A percentile compares a stretch with the other conserved stretches of the same genome.
phyloP scores from a whole-genome alignment of 768 basidiomycete species.

The Rhodocollybia butyracea region DNA sequence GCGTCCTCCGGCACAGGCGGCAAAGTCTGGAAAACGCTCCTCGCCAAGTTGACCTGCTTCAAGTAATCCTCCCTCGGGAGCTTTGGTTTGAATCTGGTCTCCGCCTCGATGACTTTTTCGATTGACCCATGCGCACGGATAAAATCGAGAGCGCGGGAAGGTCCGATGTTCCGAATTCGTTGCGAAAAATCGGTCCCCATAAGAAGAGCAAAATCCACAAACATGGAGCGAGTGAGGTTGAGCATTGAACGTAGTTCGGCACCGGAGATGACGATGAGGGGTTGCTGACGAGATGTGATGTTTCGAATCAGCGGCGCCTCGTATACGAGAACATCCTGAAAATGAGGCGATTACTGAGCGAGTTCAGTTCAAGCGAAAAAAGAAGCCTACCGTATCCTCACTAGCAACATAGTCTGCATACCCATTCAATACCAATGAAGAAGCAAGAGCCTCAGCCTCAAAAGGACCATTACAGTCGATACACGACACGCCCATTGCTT shows the following conservation, averaged over 20 bases:
- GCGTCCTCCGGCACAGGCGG: conserved; percentile 46
- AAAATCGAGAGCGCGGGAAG: conserved; percentile 69
- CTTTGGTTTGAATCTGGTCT: conserved; percentile 50
- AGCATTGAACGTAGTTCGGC: conserved; percentile 56
- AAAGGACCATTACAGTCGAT: conserved; percentile 63
- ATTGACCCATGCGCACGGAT: conserved; percentile 72
- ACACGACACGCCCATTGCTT: conserved; percentile 81
- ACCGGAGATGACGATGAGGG: conserved; percentile 66
- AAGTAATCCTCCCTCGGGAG: conserved; percentile 52
- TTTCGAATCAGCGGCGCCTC: conserved; percentile 81
- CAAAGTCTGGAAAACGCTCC: conserved; percentile 60
- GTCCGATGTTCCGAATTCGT: conserved; percentile 81
- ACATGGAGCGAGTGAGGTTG: conserved; percentile 52
- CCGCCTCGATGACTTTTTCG: conserved; percentile 57
- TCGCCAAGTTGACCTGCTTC: conserved; percentile 57
- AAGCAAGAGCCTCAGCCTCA: conserved; percentile 87
- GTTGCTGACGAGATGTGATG: conserved; percentile 54
- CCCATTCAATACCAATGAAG: conserved; percentile 70
- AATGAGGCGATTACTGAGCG: background rate
- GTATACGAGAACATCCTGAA: conserved; percentile 77
- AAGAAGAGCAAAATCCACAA: conserved; percentile 82
- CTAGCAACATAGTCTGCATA: conserved; percentile 85
- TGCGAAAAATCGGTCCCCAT: conserved; percentile 90
- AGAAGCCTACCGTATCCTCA: conserved; percentile 71
- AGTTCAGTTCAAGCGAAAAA: background rate